Base-by-base conservation (phyloP, 179 eudicot species). In the Silene vulgaris region DNA sequence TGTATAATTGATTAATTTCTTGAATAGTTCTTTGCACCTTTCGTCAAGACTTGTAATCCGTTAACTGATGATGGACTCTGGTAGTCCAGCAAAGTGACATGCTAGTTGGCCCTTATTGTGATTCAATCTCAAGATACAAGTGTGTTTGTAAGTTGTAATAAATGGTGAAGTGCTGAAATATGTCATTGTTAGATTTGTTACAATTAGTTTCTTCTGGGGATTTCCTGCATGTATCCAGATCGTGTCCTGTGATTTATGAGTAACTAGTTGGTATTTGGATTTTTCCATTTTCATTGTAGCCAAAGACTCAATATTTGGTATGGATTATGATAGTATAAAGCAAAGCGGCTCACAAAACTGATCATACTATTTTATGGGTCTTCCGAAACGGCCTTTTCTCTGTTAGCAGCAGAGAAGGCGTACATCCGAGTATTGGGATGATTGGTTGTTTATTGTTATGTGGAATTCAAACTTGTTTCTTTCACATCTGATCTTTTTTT, bases 21-120 rank as follows among this genome's bases (percentile, higher is more conserved):
- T 68, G 37, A 52, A 69, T 8, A n/a, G 69, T 40, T 37, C 1
- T 19, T 20, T 72, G 74, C 30, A 72, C 64, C 21, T 13, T 52
- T 54, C 26, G 37, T 45, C 74, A 26, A 48, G 43, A 26, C 8
- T 8, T 26, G 63, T 52, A 3, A 54, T 23, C 26, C 43, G 16
- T 71, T 29, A 45, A 45, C 4, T 69, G 48, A 45, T 69, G 13
- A 20, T 43, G 29, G 48, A 5, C 23, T 56, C 21, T 56, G n/a
- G 14, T 57, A 2, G n/a, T 66, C 65, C 20, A 5, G 2, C 65
- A 66, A 28, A 11, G 26, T 65, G 70, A 45, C 50, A 40, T 37
- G 28, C 11, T 40, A 37, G 52, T 9, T 17, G 4, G 9, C 23
- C 14, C 26, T 35, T 32, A 32, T 23, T 12, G 69, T 16, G 19